phyloP scores from a whole-genome alignment of 2,329 filamentous ascomycete genomes.

The Beauveria australis region DNA sequence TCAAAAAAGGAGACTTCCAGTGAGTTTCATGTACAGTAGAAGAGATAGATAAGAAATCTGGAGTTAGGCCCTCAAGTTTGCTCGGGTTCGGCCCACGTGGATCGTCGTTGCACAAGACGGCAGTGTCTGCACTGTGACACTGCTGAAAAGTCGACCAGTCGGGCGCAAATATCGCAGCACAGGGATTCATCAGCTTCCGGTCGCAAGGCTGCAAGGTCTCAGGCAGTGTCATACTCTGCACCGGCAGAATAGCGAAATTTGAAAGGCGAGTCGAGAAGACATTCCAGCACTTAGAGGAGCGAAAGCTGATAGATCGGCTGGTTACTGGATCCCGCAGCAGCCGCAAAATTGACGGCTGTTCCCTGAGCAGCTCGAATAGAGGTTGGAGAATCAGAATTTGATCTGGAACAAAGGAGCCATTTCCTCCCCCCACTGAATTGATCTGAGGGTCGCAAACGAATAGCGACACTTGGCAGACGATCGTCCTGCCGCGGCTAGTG shows the following conservation, averaged over 20 bases:
- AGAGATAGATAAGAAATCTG: not conserved
- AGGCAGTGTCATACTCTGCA: not conserved
- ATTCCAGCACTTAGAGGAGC: not conserved
- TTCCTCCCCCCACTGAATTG: too few species aligned
- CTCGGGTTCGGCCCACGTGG: not conserved
- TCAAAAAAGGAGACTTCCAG: too few species aligned
- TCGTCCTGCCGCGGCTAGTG: not conserved
- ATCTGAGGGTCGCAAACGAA: conserved; percentile 4
- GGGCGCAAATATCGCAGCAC: conserved; percentile 1
- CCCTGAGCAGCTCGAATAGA: not conserved
- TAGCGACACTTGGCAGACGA: not conserved
- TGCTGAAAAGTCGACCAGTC: not conserved
- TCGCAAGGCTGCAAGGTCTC: not conserved
- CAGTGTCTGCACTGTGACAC: not conserved
- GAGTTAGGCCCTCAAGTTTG: not conserved
- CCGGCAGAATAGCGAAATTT: not conserved
- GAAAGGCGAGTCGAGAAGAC: not conserved
- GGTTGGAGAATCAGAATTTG: too few species aligned
- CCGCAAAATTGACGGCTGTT: not conserved
- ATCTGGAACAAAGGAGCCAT: not conserved
- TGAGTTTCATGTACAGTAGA: not conserved
- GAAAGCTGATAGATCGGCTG: not conserved
- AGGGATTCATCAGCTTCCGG: not conserved
- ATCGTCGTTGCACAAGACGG: not conserved
- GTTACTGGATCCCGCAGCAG: not conserved